Percentiles rank a stretch among this genome's conserved stretches.
Evolutionary conservation across 2,329 filamentous ascomycete species (phyloP).

Genomic region (Aureobasidium sp.): DNA sequence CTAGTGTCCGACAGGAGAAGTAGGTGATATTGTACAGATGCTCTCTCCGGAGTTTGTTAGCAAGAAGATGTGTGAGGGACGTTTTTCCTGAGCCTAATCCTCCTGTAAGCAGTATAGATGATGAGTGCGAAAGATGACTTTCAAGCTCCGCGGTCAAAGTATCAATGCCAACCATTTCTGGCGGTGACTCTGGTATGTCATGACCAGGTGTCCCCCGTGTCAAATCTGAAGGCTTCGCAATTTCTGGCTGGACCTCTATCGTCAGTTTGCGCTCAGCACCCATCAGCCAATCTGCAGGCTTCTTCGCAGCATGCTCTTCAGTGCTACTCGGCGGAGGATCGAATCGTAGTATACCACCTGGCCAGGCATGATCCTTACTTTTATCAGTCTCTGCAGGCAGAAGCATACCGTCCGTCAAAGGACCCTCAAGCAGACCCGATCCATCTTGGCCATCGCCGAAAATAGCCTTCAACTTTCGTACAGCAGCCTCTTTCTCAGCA

Average conservation of each 20-base stretch:
- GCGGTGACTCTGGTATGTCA: constrained; percentile 46
- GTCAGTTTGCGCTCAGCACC: constrained; percentile 67
- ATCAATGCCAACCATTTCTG: constrained; percentile 78
- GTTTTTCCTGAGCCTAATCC: constrained; percentile 88
- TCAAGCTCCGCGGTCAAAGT: constrained; percentile 63
- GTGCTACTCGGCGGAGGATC: constrained; percentile 47
- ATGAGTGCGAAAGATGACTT: constrained; percentile 72
- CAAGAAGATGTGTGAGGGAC: constrained; percentile 67
- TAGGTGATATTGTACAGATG: constrained; percentile 76
- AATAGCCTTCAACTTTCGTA: constrained; percentile 62
- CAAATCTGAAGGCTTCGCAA: constrained; percentile 55
- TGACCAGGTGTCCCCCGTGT: constrained; percentile 48
- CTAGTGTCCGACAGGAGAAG: constrained; percentile 76
- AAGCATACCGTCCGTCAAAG: constrained; percentile 82
- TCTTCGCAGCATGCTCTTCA: constrained; percentile 36
- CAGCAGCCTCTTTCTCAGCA: constrained; percentile 69
- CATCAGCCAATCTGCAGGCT: constrained; percentile 60
- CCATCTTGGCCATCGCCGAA: constrained; percentile 55
- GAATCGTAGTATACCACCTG: constrained; percentile 77
- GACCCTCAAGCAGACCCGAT: constrained; percentile 66
- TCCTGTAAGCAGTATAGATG: constrained; percentile 83
- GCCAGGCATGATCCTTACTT: constrained; percentile 58
- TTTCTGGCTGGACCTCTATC: constrained; percentile 69
- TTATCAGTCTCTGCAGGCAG: constrained; percentile 54
- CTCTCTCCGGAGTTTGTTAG: constrained; percentile 63